These are phyloP conservation scores for Neonectria magnoliae DNA, from an alignment of 2,329 filamentous ascomycete genomes.

Conservation along the genomic window DNA sequence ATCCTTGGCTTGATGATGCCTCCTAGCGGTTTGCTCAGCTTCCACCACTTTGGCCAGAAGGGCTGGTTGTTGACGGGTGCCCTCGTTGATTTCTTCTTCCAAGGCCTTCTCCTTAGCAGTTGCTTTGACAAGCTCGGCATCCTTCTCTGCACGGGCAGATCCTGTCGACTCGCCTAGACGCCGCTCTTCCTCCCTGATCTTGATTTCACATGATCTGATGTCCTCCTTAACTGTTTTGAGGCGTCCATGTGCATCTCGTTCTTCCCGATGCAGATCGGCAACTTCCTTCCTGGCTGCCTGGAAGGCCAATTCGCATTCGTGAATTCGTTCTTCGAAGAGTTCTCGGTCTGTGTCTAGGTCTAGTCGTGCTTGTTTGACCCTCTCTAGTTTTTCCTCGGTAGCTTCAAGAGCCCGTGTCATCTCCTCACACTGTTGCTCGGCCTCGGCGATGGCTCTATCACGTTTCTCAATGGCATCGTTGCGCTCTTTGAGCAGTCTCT, in stretches of 20 bases:
- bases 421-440: constrained; percentile 46
- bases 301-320: constrained; percentile 60
- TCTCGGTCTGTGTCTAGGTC: constrained; percentile 58
- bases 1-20: constrained; percentile 45
- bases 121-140: constrained; percentile 59
- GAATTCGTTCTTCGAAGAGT: constrained; percentile 55
- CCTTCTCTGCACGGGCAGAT: constrained; percentile 71
- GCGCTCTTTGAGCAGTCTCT: constrained; percentile 59
- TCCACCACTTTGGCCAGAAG: constrained; percentile 48
- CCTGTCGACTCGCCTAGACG: constrained; percentile 76
- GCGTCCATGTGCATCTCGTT: constrained; percentile 70
- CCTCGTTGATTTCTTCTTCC: constrained; percentile 41
- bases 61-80: constrained; percentile 44
- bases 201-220: constrained; percentile 56
- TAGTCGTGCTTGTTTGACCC: constrained; percentile 52
- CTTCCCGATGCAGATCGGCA: constrained; percentile 66
- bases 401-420: constrained; percentile 61
- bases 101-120: constrained; percentile 40
- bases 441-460: constrained; percentile 40
- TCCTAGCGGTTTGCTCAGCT: constrained; percentile 45
- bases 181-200: constrained; percentile 65
- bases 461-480: constrained; percentile 43
- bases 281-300: constrained; percentile 64
- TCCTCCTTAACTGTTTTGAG: constrained; percentile 63
- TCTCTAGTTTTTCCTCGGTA: constrained; percentile 56